Evolutionary conservation across 805 yeast genomes (phyloP).

Genomic region (Clavispora phyllophila): DNA sequence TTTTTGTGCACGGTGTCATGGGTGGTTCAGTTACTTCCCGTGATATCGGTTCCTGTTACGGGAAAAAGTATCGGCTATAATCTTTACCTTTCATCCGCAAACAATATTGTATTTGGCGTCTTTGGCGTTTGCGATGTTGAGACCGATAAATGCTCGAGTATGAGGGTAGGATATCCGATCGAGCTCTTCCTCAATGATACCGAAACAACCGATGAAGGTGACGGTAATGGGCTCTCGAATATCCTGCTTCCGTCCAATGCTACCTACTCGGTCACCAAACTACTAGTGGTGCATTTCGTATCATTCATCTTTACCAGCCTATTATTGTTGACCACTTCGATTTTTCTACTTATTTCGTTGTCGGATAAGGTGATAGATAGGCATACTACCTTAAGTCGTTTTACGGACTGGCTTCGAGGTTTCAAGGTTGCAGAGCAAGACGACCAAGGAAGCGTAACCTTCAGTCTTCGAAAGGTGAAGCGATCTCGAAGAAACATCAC

Average conservation of each 20-base stretch:
- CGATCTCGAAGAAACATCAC: slow-evolving; percentile 4
- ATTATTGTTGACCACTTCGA: slow-evolving; percentile 7
- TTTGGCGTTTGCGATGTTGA: slow-evolving; percentile 35
- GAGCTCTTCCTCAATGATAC: not conserved
- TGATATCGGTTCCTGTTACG: slow-evolving; percentile 39
- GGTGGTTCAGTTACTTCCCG: slow-evolving; percentile 34
- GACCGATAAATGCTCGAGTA: slow-evolving; percentile 25
- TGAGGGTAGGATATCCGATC: slow-evolving; percentile 34
- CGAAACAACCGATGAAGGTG: not conserved
- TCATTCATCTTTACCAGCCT: slow-evolving; percentile 29
- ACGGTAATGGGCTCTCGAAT: slow-evolving; percentile 11
- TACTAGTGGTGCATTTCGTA: slow-evolving; percentile 38
- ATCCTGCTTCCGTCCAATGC: slow-evolving; percentile 38
- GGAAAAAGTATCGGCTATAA: slow-evolving; percentile 18
- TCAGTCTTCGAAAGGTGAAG: not conserved
- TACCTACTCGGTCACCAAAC: slow-evolving; percentile 34
- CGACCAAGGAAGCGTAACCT: not conserved
- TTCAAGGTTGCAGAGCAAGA: not conserved
- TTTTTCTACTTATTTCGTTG: slow-evolving; percentile 1
- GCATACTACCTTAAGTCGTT: too few relatives aligned
- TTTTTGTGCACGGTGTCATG: slow-evolving; percentile 26
- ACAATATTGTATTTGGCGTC: slow-evolving; percentile 37
- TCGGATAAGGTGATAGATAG: not conserved
- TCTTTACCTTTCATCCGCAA: slow-evolving; percentile 27
- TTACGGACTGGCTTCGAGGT: not conserved